phyloP scores from a whole-genome alignment of 2,329 filamentous ascomycete species.

The Sordariomycetes sp. region DNA sequence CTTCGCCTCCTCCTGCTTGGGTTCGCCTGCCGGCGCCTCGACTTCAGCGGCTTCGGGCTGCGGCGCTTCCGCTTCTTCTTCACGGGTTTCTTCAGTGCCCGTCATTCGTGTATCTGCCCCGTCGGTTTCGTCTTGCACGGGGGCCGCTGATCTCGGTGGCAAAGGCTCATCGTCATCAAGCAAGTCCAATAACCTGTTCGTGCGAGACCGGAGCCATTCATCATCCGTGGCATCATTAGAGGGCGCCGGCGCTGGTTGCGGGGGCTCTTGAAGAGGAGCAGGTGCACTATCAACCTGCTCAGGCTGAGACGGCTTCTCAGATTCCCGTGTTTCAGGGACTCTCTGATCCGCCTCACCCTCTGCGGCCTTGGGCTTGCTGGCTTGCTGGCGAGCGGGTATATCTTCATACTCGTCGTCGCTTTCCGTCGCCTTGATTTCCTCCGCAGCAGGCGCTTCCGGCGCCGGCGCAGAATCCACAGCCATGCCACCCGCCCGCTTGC shows the following conservation, averaged over 20 bases:
- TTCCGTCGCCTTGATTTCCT: conserved; percentile 36
- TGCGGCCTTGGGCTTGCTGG: neutral
- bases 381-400: conserved; percentile 28
- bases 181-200: conserved; percentile 73
- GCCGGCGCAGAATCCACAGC: conserved; percentile 4
- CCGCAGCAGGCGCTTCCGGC: conserved; percentile 5
- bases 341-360: neutral
- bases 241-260: conserved; percentile 1
- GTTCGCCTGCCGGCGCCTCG: neutral
- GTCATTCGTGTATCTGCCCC: neutral
- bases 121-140: neutral
- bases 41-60: neutral
- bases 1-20: neutral
- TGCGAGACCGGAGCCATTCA: conserved; percentile 86
- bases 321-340: neutral
- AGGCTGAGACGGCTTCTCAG: neutral
- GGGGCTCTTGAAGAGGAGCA: neutral
- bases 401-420: conserved; percentile 68
- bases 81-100: conserved; percentile 8
- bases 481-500: neutral
- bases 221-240: conserved; percentile 50
- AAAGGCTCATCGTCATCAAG: conserved; percentile 57
- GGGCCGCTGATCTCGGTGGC: neutral
- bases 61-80: neutral
- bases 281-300: neutral